Percentiles rank a stretch among this genome's conserved stretches.
These are phyloP conservation scores for Talaromyces sp. DNA, from an alignment of 2,329 filamentous ascomycete genomes.

Conservation along the genomic window DNA sequence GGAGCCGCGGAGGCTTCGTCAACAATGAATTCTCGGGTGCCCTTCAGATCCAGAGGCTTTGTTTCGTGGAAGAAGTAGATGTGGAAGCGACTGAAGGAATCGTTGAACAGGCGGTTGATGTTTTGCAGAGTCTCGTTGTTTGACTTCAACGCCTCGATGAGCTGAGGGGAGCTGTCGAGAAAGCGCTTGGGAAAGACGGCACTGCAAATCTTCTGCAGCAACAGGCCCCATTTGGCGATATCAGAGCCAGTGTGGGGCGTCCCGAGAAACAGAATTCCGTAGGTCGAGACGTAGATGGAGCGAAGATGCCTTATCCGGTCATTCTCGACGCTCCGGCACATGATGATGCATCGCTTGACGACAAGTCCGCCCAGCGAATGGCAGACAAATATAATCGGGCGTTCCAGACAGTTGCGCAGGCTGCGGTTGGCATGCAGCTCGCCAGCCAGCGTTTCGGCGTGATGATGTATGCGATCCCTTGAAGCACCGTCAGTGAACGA, in stretches of 20 bases:
- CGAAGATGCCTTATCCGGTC: slow-evolving; percentile 60
- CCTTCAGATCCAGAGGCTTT: slow-evolving; percentile 64
- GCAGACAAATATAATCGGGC: slow-evolving; percentile 71
- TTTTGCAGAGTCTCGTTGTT: slow-evolving; percentile 71
- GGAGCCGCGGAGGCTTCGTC: slow-evolving; percentile 67
- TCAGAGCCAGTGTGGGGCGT: slow-evolving; percentile 71
- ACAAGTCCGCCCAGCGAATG: slow-evolving; percentile 71
- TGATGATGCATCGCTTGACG: slow-evolving; percentile 64
- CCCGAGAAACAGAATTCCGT: slow-evolving; percentile 70
- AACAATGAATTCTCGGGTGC: slow-evolving; percentile 61
- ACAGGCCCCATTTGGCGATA: slow-evolving; percentile 62
- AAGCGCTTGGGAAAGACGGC: slow-evolving; percentile 62
- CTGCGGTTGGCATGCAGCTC: slow-evolving; percentile 61
- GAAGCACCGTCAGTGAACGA: slow-evolving; percentile 51
- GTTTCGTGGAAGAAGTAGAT: slow-evolving; percentile 76
- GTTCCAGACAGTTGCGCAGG: slow-evolving; percentile 46
- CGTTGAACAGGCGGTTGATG: slow-evolving; percentile 68
- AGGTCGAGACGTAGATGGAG: slow-evolving; percentile 69
- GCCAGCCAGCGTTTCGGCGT: slow-evolving; percentile 65
- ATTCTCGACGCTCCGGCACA: slow-evolving; percentile 59
- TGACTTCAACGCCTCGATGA: slow-evolving; percentile 66
- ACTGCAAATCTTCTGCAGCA: slow-evolving; percentile 64
- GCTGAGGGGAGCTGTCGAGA: slow-evolving; percentile 62
- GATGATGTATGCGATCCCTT: slow-evolving; percentile 65
- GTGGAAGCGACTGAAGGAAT: slow-evolving; percentile 65